phyloP scores from a whole-genome alignment of 2,329 filamentous ascomycete species.

The Immersiporthe knoxdaviesiana region DNA sequence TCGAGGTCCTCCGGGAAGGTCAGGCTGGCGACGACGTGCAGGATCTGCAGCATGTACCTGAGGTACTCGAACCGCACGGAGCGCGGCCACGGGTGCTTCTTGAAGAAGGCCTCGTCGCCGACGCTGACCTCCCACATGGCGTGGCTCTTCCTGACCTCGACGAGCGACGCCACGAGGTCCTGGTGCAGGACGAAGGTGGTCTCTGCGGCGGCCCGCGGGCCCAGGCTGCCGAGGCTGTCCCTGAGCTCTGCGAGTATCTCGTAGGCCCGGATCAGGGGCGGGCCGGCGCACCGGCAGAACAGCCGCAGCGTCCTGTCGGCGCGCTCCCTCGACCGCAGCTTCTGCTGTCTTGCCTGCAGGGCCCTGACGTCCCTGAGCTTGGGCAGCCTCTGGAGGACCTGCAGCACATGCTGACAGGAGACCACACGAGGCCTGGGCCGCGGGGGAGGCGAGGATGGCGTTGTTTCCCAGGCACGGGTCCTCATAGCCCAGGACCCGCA shows the following conservation, averaged over 20 bases:
- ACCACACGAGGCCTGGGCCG: slow-evolving; percentile 3
- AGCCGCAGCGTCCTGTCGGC: slow-evolving; percentile 17
- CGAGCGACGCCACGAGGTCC: slow-evolving; percentile 14
- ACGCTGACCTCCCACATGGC: slow-evolving; percentile 25
- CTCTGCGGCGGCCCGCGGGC: not conserved
- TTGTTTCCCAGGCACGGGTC: slow-evolving; percentile 9
- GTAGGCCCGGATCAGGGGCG: slow-evolving; percentile 19
- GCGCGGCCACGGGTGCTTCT: slow-evolving; percentile 13
- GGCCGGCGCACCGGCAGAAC: slow-evolving; percentile 23
- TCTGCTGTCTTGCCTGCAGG: slow-evolving; percentile 22
- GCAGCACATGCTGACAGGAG: slow-evolving; percentile 20
- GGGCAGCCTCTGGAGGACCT: slow-evolving; percentile 13
- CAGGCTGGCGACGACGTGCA: slow-evolving; percentile 21
- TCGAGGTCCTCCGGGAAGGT: slow-evolving; percentile 23
- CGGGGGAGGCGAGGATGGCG: not conserved
- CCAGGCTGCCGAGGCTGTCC: not conserved
- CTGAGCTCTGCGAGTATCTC: slow-evolving; percentile 13
- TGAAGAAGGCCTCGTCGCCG: slow-evolving; percentile 21
- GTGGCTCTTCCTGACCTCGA: slow-evolving; percentile 21
- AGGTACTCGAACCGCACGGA: slow-evolving; percentile 22
- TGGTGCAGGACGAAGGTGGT: slow-evolving; percentile 18
- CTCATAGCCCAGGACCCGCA: slow-evolving; percentile 18
- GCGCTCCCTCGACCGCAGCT: slow-evolving; percentile 1
- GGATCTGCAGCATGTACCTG: slow-evolving; percentile 15
- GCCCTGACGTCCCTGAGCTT: slow-evolving; percentile 14